Conservation (phyloP, 352 stramenopile genomes). For the Phytophthora chlamydospora region DNA sequence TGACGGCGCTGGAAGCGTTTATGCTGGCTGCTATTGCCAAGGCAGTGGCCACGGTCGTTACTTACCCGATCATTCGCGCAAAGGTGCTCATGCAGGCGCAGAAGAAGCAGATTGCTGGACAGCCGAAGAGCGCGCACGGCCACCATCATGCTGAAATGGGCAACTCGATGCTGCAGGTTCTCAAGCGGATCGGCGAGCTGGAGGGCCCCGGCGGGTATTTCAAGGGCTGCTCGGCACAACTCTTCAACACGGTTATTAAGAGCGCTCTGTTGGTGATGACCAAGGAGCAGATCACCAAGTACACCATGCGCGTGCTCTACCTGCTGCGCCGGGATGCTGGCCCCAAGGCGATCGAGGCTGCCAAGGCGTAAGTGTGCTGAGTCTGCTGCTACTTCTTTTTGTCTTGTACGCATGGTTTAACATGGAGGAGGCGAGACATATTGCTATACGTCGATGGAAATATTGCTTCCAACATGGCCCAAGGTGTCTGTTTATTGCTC, state of each 20-base stretch:
- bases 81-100: conserved; percentile 90
- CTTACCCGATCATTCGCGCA: conserved; percentile 89
- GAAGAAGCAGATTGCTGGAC: conserved; percentile 55
- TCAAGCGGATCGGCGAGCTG: conserved; percentile 65
- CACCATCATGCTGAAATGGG: conserved; percentile 54
- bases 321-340: conserved; percentile 50
- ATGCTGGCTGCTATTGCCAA: conserved; percentile 83
- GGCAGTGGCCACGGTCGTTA: conserved; percentile 82
- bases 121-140: conserved; percentile 30
- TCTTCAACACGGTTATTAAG: conserved; percentile 87
- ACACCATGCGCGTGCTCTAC: conserved; percentile 79
- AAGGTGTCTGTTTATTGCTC: too few relatives aligned
- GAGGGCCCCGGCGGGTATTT: conserved; percentile 70
- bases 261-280: conserved; percentile 85
- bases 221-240: conserved; percentile 78
- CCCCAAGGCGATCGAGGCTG: conserved; percentile 35
- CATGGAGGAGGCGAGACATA: too few relatives aligned
- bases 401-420: not conserved
- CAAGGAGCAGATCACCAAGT: conserved; percentile 83
- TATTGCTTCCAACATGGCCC: too few relatives aligned
- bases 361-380: conserved; percentile 28
- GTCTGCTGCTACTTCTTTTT: conserved; percentile 2
- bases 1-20: conserved; percentile 82
- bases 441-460: too few relatives aligned
- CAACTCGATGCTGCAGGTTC: conserved; percentile 72